phyloP scores from a whole-genome alignment of 2,329 filamentous ascomycete species.

The Juglanconis sp. region DNA sequence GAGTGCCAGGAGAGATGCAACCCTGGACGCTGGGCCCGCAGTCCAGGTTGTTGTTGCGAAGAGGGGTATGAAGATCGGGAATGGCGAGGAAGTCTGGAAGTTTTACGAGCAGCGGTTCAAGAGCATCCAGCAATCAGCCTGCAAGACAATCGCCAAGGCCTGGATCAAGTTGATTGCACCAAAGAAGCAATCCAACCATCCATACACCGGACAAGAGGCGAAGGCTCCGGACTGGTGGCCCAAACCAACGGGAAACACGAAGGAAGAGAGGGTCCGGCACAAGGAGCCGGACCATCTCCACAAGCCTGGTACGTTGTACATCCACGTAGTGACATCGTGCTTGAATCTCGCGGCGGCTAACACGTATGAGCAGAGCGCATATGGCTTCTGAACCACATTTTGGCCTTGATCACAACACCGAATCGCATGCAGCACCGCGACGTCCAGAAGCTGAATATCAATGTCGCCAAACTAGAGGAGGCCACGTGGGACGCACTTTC shows the following conservation, averaged over 20 bases:
- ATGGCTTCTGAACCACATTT: slow-evolving; percentile 55
- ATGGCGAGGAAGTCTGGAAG: slow-evolving; percentile 51
- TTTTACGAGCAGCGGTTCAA: slow-evolving; percentile 63
- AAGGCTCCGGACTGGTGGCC: slow-evolving; percentile 69
- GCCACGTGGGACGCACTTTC: slow-evolving; percentile 57
- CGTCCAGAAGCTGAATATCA: slow-evolving; percentile 51
- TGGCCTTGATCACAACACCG: slow-evolving; percentile 55
- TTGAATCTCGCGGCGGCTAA: slow-evolving; percentile 9
- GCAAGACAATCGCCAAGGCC: slow-evolving; percentile 70
- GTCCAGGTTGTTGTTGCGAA: slow-evolving; percentile 34
- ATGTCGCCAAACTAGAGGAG: slow-evolving; percentile 55
- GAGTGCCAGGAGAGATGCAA: slow-evolving; percentile 31
- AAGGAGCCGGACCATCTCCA: slow-evolving; percentile 72
- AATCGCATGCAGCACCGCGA: slow-evolving; percentile 46
- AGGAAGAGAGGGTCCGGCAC: slow-evolving; percentile 58
- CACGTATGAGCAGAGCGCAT: slow-evolving; percentile 49
- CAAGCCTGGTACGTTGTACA: slow-evolving; percentile 35
- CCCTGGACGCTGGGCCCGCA: slow-evolving; percentile 37
- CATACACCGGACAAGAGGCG: slow-evolving; percentile 64
- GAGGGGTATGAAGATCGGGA: slow-evolving; percentile 49
- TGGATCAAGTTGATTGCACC: slow-evolving; percentile 75
- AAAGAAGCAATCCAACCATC: slow-evolving; percentile 72
- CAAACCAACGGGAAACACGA: slow-evolving; percentile 47
- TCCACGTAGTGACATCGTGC: background rate
- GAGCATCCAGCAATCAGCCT: slow-evolving; percentile 66